These are phyloP conservation scores for Plasmodium berghei DNA, from an alignment of 169 alveolate genomes.

Conservation along the genomic window DNA sequence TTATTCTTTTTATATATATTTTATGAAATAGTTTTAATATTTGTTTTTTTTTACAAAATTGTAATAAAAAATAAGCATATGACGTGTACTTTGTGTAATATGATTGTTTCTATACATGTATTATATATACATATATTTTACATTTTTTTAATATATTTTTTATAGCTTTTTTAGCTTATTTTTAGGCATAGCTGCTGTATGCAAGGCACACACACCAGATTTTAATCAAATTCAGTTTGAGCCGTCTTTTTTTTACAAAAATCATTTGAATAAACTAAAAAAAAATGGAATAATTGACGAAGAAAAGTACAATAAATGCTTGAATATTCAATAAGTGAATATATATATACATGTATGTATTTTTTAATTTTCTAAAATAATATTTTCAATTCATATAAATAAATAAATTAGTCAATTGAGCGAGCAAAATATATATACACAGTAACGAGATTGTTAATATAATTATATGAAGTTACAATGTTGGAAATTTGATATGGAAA, in stretches of 20 bases:
- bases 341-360: background rate
- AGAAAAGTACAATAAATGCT: constrained; percentile 29
- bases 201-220: constrained; percentile 58
- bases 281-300: constrained; percentile 49
- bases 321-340: constrained; percentile 10
- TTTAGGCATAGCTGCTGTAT: constrained; percentile 31
- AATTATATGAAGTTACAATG: too few relatives aligned
- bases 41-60: background rate
- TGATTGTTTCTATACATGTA: background rate
- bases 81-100: background rate
- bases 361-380: background rate
- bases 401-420: background rate
- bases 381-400: background rate
- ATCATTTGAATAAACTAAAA: constrained; percentile 41
- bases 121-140: background rate
- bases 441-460: too few relatives aligned
- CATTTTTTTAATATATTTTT: background rate
- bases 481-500: too few relatives aligned
- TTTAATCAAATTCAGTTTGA: constrained; percentile 21
- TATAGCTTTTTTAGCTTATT: constrained; percentile 51
- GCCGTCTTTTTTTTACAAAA: constrained; percentile 68
- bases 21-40: too few relatives aligned
- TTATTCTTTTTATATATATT: too few relatives aligned
- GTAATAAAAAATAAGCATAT: constrained; percentile 1
- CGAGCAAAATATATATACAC: constrained; percentile 13